Evolutionary conservation across 2,329 filamentous ascomycete species (phyloP).

Genomic region (Alternaria triticimaculans): DNA sequence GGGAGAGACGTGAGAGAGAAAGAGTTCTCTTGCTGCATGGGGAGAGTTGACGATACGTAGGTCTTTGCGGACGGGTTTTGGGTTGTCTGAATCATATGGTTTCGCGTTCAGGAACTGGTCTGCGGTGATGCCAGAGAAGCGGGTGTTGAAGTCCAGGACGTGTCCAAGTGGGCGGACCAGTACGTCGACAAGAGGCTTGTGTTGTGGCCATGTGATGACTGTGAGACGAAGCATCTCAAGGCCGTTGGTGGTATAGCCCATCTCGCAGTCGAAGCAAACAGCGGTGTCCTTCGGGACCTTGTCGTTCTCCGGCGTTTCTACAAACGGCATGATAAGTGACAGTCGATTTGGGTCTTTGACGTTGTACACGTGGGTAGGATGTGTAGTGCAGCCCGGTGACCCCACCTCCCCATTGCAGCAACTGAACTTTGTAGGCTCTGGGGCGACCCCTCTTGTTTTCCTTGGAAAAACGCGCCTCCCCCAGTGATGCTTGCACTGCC

Average conservation of each 20-base stretch:
- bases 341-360: constrained; percentile 76
- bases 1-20: constrained; percentile 78
- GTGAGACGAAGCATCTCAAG: constrained; percentile 91
- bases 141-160: constrained; percentile 87
- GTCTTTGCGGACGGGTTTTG: constrained; percentile 32
- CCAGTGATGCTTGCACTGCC: constrained; percentile 81
- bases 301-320: constrained; percentile 73
- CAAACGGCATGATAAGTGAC: constrained; percentile 79
- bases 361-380: constrained; percentile 85
- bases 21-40: constrained; percentile 72
- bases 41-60: constrained; percentile 81
- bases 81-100: constrained; percentile 36
- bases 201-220: constrained; percentile 83
- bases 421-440: constrained; percentile 66
- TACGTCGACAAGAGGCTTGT: constrained; percentile 78
- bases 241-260: constrained; percentile 91
- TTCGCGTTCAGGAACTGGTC: constrained; percentile 75
- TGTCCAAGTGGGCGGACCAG: constrained; percentile 84
- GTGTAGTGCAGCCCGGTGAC: constrained; percentile 76
- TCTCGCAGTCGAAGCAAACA: constrained; percentile 93
- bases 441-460: constrained; percentile 60
- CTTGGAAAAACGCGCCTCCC: constrained; percentile 67
- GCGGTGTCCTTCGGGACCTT: constrained; percentile 57
- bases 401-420: constrained; percentile 83
- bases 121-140: constrained; percentile 84